Percentiles rank a stretch among this genome's conserved stretches.
Evolutionary conservation across 1,139 yeast genomes (phyloP).

Genomic region (Ashbya aceris): DNA sequence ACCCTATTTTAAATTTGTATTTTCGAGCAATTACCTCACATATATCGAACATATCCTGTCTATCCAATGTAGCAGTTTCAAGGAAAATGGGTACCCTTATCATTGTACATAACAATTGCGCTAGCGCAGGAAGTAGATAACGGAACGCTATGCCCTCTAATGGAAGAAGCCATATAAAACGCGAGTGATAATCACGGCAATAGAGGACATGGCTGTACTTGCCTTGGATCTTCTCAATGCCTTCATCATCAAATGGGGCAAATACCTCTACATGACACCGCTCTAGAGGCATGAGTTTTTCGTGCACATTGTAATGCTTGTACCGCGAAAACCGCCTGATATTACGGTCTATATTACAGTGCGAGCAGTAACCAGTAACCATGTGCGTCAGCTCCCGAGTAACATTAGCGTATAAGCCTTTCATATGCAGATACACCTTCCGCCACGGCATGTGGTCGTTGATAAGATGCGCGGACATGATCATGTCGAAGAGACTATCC

Average conservation of each 20-base stretch:
- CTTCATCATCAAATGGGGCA: slow-evolving; percentile 15
- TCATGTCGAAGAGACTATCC: slow-evolving; percentile 19
- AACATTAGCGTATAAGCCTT: slow-evolving; percentile 21
- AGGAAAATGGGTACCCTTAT: slow-evolving; percentile 24
- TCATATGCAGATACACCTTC: slow-evolving; percentile 15
- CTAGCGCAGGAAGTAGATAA: slow-evolving; percentile 14
- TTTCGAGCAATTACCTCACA: slow-evolving; percentile 19
- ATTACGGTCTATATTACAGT: slow-evolving; percentile 19
- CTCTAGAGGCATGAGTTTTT: slow-evolving; percentile 22
- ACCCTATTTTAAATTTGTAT: slow-evolving; percentile 22
- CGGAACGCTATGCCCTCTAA: slow-evolving; percentile 20
- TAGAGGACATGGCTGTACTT: slow-evolving; percentile 23
- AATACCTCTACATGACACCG: slow-evolving; percentile 26
- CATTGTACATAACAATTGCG: slow-evolving; percentile 17
- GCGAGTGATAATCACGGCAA: slow-evolving; percentile 24
- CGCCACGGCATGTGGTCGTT: slow-evolving; percentile 21
- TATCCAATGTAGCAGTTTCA: slow-evolving; percentile 23
- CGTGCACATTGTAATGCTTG: slow-evolving; percentile 16
- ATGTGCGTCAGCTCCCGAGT: slow-evolving; percentile 17
- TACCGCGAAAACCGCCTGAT: slow-evolving; percentile 12
- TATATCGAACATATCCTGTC: slow-evolving; percentile 25
- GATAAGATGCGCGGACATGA: slow-evolving; percentile 25
- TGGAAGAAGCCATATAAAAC: slow-evolving; percentile 26
- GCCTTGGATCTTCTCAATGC: slow-evolving; percentile 16
- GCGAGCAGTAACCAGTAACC: slow-evolving; percentile 22